phyloP scores from a whole-genome alignment of 1,284 basidiomycete genomes.

The Thelephora terrestris region DNA sequence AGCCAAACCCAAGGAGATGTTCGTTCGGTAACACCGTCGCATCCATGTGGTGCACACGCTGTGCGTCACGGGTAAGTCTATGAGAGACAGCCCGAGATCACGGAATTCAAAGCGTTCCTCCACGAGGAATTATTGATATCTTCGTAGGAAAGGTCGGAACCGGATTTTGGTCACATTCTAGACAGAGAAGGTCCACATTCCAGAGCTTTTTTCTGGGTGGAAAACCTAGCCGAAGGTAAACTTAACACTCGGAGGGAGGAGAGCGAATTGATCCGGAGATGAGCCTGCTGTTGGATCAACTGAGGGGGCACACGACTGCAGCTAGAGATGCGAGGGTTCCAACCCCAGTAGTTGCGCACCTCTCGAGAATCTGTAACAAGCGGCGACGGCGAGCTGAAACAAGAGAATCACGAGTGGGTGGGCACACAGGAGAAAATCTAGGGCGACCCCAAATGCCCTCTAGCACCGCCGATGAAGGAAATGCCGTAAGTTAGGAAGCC shows the following conservation, averaged over 20 bases:
- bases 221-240: neutral
- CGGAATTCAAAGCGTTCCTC: conserved; percentile 46
- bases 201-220: too few species aligned
- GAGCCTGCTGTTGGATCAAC: conserved; percentile 24
- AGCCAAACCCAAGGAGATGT: neutral
- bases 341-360: conserved; percentile 37
- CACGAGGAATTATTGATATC: conserved; percentile 59
- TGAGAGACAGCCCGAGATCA: conserved; percentile 43
- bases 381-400: conserved; percentile 29
- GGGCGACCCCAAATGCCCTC: conserved; percentile 31
- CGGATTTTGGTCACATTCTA: too few species aligned
- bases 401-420: conserved; percentile 12
- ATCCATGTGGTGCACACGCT: too few species aligned
- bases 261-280: too few species aligned
- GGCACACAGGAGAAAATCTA: conserved; percentile 33
- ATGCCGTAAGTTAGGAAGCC: conserved; percentile 34
- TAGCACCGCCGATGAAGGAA: conserved; percentile 31
- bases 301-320: conserved; percentile 36
- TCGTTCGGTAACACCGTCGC: too few species aligned
- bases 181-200: neutral
- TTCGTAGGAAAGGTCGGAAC: conserved; percentile 12
- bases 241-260: conserved; percentile 19
- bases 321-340: conserved; percentile 35
- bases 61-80: conserved; percentile 49
- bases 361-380: conserved; percentile 38